These are phyloP conservation scores for Amylostereum chailletii DNA, from an alignment of 1,284 basidiomycete genomes.

Conservation along the genomic window DNA sequence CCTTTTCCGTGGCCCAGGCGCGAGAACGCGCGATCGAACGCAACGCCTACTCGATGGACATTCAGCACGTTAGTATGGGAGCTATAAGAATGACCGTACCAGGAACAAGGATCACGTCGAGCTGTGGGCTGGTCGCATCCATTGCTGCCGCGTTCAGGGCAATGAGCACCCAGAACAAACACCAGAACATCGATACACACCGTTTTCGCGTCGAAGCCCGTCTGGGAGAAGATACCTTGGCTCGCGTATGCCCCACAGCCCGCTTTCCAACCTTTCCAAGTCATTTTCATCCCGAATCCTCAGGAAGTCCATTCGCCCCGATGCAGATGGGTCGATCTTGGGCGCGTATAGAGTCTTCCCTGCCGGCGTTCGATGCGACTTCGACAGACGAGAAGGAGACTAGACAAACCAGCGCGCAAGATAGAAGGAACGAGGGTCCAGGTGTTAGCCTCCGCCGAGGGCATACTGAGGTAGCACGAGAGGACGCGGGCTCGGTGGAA, in stretches of 20 bases:
- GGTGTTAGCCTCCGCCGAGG: slow-evolving; percentile 59
- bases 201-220: slow-evolving; percentile 31
- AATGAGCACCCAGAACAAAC: slow-evolving; percentile 3
- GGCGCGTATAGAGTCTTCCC: slow-evolving; percentile 68
- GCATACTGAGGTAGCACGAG: slow-evolving; percentile 77
- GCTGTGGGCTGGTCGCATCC: slow-evolving; percentile 28
- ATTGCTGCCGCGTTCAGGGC: slow-evolving; percentile 26
- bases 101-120: slow-evolving; percentile 66
- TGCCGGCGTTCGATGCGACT: slow-evolving; percentile 17
- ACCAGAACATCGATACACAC: slow-evolving; percentile 28
- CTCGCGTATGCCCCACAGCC: slow-evolving; percentile 70
- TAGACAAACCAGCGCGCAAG: slow-evolving; percentile 34
- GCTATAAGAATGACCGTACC: slow-evolving; percentile 31
- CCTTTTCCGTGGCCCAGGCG: slow-evolving; percentile 76
- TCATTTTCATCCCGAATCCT: slow-evolving; percentile 51
- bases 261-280: slow-evolving; percentile 43
- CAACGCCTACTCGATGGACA: slow-evolving; percentile 41
- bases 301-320: slow-evolving; percentile 57
- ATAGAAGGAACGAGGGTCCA: slow-evolving; percentile 36
- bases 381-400: not conserved
- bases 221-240: slow-evolving; percentile 41
- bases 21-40: slow-evolving; percentile 63
- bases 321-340: slow-evolving; percentile 37
- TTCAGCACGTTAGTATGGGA: slow-evolving; percentile 1
- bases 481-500: slow-evolving; percentile 42